A percentile compares a stretch with the other conserved stretches of the same genome.
Evolutionary conservation across 192 early-diverging fungal species (phyloP).

Genomic region (Linnemannia elongata): DNA sequence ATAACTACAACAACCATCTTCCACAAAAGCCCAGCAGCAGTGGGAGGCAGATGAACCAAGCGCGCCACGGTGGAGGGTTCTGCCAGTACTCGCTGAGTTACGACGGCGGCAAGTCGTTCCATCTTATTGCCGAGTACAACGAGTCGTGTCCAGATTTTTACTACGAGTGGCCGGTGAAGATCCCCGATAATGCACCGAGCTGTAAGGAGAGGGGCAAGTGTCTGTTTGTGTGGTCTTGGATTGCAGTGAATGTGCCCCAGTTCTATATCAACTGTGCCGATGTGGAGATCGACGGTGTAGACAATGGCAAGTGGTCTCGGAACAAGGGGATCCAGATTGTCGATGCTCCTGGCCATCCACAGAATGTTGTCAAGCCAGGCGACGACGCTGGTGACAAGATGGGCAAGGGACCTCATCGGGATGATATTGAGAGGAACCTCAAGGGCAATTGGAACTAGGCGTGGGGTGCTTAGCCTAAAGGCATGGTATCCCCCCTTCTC

Average conservation of each 20-base stretch:
- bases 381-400: constrained; percentile 29
- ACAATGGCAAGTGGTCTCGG: constrained; percentile 16
- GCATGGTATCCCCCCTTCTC: neutral
- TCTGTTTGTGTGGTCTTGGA: constrained; percentile 68
- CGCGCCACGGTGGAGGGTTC: constrained; percentile 74
- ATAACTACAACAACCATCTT: neutral
- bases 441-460: constrained; percentile 12
- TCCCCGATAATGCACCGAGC: constrained; percentile 48
- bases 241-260: constrained; percentile 76
- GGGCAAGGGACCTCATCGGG: constrained; percentile 13
- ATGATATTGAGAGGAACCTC: constrained; percentile 8
- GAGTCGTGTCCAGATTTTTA: constrained; percentile 58
- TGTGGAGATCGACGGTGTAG: constrained; percentile 65
- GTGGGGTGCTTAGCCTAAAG: neutral
- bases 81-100: constrained; percentile 75
- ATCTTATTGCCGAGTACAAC: constrained; percentile 47
- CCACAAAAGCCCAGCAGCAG: neutral
- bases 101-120: constrained; percentile 72
- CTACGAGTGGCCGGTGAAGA: constrained; percentile 56
- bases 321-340: constrained; percentile 31
- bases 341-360: neutral
- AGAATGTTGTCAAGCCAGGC: constrained; percentile 11
- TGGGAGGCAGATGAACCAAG: constrained; percentile 46
- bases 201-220: constrained; percentile 42
- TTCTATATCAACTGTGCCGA: constrained; percentile 85